Evolutionary conservation across 306 rosid genomes (phyloP).

Genomic region (Senna tora): DNA sequence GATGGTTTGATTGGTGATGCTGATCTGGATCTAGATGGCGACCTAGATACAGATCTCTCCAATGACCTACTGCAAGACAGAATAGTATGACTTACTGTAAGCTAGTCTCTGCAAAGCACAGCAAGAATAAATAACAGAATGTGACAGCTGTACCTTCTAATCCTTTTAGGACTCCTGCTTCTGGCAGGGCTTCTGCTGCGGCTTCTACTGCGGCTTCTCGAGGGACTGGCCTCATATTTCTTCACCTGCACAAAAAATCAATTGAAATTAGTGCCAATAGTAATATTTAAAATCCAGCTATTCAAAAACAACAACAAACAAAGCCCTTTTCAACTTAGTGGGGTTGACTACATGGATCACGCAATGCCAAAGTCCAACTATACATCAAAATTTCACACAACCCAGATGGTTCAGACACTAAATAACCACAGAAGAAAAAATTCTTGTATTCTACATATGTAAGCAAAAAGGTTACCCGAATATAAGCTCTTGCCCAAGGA

Average conservation of each 20-base stretch:
- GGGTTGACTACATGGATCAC: too few relatives aligned
- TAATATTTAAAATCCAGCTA: neutral
- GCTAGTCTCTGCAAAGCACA: neutral
- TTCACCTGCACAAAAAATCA: conserved; percentile 65
- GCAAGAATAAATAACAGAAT: neutral
- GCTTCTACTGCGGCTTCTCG: conserved; percentile 88
- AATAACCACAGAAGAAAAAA: neutral
- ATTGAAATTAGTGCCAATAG: neutral
- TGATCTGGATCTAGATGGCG: conserved; percentile 84
- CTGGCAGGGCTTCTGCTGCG: conserved; percentile 81
- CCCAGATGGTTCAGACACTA: neutral
- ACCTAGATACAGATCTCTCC: conserved; percentile 84
- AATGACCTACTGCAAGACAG: conserved; percentile 62
- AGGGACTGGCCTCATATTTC: conserved; percentile 71
- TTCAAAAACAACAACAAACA: conserved; percentile 7
- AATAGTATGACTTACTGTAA: neutral
- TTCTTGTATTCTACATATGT: neutral
- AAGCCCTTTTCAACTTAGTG: too few relatives aligned
- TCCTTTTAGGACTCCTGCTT: conserved; percentile 69
- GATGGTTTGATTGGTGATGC: conserved; percentile 80
- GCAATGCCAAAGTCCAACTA: too few relatives aligned
- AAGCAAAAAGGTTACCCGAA: conserved; percentile 63
- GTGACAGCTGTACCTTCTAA: conserved; percentile 56
- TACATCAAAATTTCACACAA: too few relatives aligned
- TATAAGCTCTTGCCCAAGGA: conserved; percentile 95